Base-by-base conservation (phyloP, 768 basidiomycete species). In the Tylopilus felleus region DNA sequence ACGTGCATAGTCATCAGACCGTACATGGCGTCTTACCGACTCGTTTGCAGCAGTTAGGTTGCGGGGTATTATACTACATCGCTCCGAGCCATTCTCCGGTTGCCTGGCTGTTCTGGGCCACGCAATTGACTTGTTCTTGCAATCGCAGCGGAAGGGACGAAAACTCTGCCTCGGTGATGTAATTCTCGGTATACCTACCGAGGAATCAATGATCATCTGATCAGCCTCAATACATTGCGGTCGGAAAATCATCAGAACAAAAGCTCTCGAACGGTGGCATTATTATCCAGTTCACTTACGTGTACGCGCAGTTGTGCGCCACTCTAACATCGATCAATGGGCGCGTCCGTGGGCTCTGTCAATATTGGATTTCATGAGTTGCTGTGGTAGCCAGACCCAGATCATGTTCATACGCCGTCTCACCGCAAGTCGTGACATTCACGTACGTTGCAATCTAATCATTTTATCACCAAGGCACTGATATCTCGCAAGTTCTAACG, bases 121-220 rank as follows among this genome's bases (percentile, higher is more conserved):
- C 76, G 17, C 88, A 80, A 59, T 82, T 84, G 46, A 93, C 76
- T 46, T 83, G 81, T 46, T 93, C 90, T 61, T 91, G 88, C 51
- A 82, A 62, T 52, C 88, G 80, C 3, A 78, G 70, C 5, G 83
- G 80, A 23, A 90, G 75, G 2, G 80, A 72, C 29, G 66, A 71
- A 56, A 88, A 82, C 64, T 92, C 90, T 9, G 72, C 65, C 23
- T 88, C 85, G 1, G 88, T 84, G 33, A 91, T 80, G 19, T 74
- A 62, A 66, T 86, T 75, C 17, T 88, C 84, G 0, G 83, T 78
- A 64, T 92, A 92, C 27, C 90, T 92, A 28, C 41, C 48, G 33
- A 41, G 55, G 47, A 51, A 46, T 40, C 44, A 53, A 55, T 52
- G 25, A 51, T 62, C 38, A 56, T 49, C 31, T 45, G 45, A 57